Evolutionary conservation across 805 yeast species (phyloP).

Genomic region (Lipomyces sp.): DNA sequence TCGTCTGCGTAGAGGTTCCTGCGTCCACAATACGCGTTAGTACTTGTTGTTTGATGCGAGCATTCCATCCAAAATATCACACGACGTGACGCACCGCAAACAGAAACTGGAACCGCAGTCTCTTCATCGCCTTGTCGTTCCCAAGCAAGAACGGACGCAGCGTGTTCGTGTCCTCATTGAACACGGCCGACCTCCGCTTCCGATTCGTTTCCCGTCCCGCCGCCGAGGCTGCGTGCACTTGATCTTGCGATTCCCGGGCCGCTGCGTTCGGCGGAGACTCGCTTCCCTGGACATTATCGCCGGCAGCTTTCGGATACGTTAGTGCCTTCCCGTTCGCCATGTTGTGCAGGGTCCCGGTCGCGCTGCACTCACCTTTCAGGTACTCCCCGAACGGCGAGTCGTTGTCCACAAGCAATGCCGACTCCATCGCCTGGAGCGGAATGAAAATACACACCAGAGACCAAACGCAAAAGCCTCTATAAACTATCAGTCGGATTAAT

Average conservation of each 20-base stretch:
- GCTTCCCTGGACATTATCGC: constrained; percentile 2
- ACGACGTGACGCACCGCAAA: constrained; percentile 19
- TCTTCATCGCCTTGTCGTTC: constrained; percentile 14
- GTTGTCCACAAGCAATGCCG: constrained; percentile 18
- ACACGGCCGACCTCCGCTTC: not conserved
- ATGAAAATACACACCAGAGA: too few relatives aligned
- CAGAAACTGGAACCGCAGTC: constrained; percentile 18
- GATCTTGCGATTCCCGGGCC: too few relatives aligned
- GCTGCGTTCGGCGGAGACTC: not conserved
- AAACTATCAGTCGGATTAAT: too few relatives aligned
- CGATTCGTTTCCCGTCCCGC: too few relatives aligned
- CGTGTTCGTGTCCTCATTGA: not conserved
- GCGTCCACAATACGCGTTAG: not conserved
- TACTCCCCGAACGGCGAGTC: constrained; percentile 26
- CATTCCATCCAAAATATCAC: too few relatives aligned
- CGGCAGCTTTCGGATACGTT: too few relatives aligned
- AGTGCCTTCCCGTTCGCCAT: too few relatives aligned
- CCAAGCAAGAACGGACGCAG: constrained; percentile 14
- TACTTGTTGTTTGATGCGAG: too few relatives aligned
- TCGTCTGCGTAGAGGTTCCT: constrained; percentile 19
- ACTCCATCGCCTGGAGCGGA: constrained; percentile 7
- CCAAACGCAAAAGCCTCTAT: too few relatives aligned
- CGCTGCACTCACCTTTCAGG: constrained; percentile 19
- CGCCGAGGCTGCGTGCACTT: too few relatives aligned
- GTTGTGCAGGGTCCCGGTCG: too few relatives aligned